These are phyloP conservation scores for Termitomyces sp. DNA, from an alignment of 1,284 basidiomycete species.

Conservation along the genomic window DNA sequence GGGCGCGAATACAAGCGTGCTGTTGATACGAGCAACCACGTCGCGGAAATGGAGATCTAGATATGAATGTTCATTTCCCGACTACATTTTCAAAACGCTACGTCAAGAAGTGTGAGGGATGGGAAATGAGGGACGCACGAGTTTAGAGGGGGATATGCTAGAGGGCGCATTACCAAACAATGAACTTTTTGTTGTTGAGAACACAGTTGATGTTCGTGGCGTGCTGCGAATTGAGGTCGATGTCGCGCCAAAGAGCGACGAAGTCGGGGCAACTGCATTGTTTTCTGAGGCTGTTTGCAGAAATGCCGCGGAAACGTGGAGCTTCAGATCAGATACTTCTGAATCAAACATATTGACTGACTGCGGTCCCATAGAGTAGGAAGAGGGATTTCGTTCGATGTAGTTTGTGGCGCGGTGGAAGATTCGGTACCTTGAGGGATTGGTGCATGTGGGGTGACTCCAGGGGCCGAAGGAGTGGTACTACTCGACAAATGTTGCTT, in stretches of 20 bases:
- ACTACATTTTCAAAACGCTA: neutral
- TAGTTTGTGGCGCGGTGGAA: conserved; percentile 1
- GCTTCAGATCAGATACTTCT: conserved; percentile 9
- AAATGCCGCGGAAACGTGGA: conserved; percentile 1
- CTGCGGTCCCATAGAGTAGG: conserved; percentile 22
- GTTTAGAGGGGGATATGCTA: conserved; percentile 8
- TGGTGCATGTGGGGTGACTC: neutral
- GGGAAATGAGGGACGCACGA: conserved; percentile 14
- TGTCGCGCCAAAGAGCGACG: conserved; percentile 23
- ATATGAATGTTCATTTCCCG: conserved; percentile 10
- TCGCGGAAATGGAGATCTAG: conserved; percentile 33
- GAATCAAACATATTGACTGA: conserved; percentile 13
- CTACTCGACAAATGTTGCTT: conserved; percentile 25
- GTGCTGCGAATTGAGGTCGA: conserved; percentile 9
- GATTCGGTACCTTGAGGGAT: conserved; percentile 2
- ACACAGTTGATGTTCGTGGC: conserved; percentile 11
- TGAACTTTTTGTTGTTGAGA: conserved; percentile 30
- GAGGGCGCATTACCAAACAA: conserved; percentile 32
- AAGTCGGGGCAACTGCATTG: conserved; percentile 15
- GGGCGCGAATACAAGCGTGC: conserved; percentile 52
- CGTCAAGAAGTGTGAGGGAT: neutral
- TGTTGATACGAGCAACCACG: conserved; percentile 49
- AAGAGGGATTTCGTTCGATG: neutral
- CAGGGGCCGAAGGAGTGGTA: neutral
- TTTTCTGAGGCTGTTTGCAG: neutral